A percentile compares a stretch with the other conserved stretches of the same genome.
These are phyloP conservation scores for Aspergillus nomiae DNA, from an alignment of 2,329 filamentous ascomycete genomes.

Conservation along the genomic window DNA sequence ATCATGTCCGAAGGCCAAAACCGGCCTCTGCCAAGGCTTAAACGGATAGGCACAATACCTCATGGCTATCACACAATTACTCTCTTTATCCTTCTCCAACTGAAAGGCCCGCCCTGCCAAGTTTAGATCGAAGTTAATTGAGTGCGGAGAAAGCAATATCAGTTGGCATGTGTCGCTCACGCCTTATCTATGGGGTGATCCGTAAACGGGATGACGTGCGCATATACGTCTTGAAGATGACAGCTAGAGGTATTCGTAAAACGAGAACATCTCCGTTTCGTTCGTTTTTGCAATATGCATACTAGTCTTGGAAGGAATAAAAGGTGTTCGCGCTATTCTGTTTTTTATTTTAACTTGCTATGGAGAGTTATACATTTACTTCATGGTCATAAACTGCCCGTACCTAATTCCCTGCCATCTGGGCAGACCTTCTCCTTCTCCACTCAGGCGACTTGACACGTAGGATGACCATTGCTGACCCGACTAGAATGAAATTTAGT, in stretches of 20 bases:
- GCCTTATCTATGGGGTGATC: slow-evolving; percentile 13
- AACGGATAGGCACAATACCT: not conserved
- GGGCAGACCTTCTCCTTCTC: not conserved
- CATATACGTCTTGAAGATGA: slow-evolving; percentile 12
- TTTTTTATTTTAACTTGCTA: not conserved
- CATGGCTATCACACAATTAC: not conserved
- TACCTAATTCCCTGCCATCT: not conserved
- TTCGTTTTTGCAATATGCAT: not conserved
- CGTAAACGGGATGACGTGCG: slow-evolving; percentile 17
- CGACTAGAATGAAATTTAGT: not conserved
- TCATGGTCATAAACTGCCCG: not conserved
- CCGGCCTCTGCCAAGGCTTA: not conserved
- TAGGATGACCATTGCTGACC: not conserved
- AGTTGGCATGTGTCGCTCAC: not conserved
- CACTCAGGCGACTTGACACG: not conserved
- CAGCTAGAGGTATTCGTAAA: not conserved
- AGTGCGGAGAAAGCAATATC: slow-evolving; percentile 7
- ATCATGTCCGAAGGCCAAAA: not conserved
- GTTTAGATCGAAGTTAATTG: not conserved
- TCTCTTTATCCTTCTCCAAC: not conserved
- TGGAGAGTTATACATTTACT: not conserved
- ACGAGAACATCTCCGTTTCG: not conserved
- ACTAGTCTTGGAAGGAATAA: not conserved
- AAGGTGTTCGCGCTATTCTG: not conserved
- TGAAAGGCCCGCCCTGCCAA: not conserved